Conservation (phyloP, 345 rosid genomes). For the Theobroma cacao region DNA sequence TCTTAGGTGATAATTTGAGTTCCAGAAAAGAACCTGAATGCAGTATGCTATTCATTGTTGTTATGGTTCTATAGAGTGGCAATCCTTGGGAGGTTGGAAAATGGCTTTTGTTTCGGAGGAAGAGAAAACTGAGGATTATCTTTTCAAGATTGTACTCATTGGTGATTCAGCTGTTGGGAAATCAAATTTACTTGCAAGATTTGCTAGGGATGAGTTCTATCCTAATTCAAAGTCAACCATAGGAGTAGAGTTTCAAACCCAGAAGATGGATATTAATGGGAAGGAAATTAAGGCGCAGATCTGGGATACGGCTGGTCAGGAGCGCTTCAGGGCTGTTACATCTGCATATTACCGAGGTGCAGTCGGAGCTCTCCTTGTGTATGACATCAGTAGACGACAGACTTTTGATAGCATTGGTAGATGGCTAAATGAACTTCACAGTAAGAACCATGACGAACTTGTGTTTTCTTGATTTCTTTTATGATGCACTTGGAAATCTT, state of each 20-base stretch:
- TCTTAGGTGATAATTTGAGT: conserved; percentile 20
- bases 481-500: background rate
- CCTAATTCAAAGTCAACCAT: conserved; percentile 95
- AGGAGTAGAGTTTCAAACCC: conserved; percentile 99
- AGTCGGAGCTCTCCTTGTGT: conserved; percentile 95
- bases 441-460: conserved; percentile 42
- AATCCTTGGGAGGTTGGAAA: conserved; percentile 29
- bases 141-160: conserved; percentile 84
- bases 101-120: conserved; percentile 82
- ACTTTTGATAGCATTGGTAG: conserved; percentile 86
- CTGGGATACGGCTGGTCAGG: conserved; percentile 99
- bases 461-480: background rate
- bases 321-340: conserved; percentile 95
- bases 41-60: conserved; percentile 17
- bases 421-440: conserved; percentile 98
- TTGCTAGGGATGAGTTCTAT: conserved; percentile 91
- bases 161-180: conserved; percentile 99
- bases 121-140: conserved; percentile 86
- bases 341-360: conserved; percentile 98
- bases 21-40: conserved; percentile 11
- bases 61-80: conserved; percentile 48
- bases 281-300: conserved; percentile 96
- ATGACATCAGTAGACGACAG: conserved; percentile 89
- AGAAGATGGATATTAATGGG: conserved; percentile 81
- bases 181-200: conserved; percentile 95